A percentile compares a stretch with the other conserved stretches of the same genome.
phyloP scores from a whole-genome alignment of 2,329 filamentous ascomycete genomes.

The Fusarium tanahbumbuense region DNA sequence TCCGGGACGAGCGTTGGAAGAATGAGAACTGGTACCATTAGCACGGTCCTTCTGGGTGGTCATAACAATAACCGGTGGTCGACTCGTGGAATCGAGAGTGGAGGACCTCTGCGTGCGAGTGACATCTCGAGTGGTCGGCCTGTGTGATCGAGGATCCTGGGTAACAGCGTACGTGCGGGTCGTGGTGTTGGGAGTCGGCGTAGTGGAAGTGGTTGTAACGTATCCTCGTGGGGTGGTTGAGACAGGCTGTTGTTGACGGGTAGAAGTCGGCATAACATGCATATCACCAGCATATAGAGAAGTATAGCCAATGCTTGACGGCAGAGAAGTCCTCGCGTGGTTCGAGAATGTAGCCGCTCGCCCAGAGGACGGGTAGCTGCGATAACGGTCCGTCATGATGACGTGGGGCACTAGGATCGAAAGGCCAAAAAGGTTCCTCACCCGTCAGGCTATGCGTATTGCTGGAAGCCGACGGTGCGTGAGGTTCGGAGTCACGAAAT shows the following conservation, averaged over 20 bases:
- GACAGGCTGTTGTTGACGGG: constrained; percentile 46
- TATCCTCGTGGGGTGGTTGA: constrained; percentile 51
- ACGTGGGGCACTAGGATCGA: constrained; percentile 28
- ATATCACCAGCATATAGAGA: constrained; percentile 65
- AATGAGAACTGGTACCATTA: constrained; percentile 55
- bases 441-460: constrained; percentile 22
- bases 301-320: constrained; percentile 62
- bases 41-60: constrained; percentile 60
- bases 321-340: constrained; percentile 66
- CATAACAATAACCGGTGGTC: constrained; percentile 69
- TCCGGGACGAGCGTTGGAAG: constrained; percentile 49
- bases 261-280: constrained; percentile 61
- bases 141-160: constrained; percentile 62
- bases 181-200: constrained; percentile 55
- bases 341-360: constrained; percentile 60
- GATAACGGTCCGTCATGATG: constrained; percentile 63
- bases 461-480: constrained; percentile 13
- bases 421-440: constrained; percentile 10
- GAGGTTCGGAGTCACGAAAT: constrained; percentile 9
- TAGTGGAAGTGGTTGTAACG: constrained; percentile 49
- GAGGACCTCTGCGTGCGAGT: constrained; percentile 61
- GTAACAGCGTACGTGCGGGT: constrained; percentile 68
- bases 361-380: constrained; percentile 54
- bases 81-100: constrained; percentile 61
- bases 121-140: constrained; percentile 60